phyloP scores from a whole-genome alignment of 805 yeast species.

The Barnettozyma pratensis region DNA sequence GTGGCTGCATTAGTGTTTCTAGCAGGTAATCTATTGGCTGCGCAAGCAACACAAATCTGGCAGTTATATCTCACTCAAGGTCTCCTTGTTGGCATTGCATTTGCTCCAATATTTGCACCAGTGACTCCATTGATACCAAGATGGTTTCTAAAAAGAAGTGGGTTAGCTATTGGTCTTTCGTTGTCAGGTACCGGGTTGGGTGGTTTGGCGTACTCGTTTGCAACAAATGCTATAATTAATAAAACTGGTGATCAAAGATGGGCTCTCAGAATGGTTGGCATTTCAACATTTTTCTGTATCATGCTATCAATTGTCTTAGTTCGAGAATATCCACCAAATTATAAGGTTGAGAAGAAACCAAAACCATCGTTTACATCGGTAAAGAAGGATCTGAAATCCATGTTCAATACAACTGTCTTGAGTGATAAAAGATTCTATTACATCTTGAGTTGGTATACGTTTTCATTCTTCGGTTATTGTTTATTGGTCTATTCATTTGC shows the following conservation, averaged over 20 bases:
- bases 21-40: constrained; percentile 53
- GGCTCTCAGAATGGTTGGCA: constrained; percentile 44
- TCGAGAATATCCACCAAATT: constrained; percentile 23
- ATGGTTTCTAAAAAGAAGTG: constrained; percentile 62
- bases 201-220: constrained; percentile 40
- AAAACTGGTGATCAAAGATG: constrained; percentile 38
- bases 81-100: constrained; percentile 46
- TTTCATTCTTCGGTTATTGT: constrained; percentile 36
- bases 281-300: constrained; percentile 30
- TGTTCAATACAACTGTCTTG: constrained; percentile 32
- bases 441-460: constrained; percentile 32
- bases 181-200: constrained; percentile 51
- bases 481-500: constrained; percentile 41
- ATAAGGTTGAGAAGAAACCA: constrained; percentile 2
- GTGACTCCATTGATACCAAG: constrained; percentile 58
- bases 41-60: constrained; percentile 55
- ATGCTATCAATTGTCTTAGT: constrained; percentile 34
- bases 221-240: constrained; percentile 37
- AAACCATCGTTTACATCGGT: constrained; percentile 5
- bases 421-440: constrained; percentile 26
- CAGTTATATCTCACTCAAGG: constrained; percentile 67
- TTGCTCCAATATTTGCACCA: constrained; percentile 53
- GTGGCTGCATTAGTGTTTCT: constrained; percentile 48
- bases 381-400: constrained; percentile 22
- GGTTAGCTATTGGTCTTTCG: constrained; percentile 43